Percentiles rank a stretch among this genome's conserved stretches.
Evolutionary conservation across 2,329 filamentous ascomycete genomes (phyloP).

Genomic region (Monilinia polystroma): DNA sequence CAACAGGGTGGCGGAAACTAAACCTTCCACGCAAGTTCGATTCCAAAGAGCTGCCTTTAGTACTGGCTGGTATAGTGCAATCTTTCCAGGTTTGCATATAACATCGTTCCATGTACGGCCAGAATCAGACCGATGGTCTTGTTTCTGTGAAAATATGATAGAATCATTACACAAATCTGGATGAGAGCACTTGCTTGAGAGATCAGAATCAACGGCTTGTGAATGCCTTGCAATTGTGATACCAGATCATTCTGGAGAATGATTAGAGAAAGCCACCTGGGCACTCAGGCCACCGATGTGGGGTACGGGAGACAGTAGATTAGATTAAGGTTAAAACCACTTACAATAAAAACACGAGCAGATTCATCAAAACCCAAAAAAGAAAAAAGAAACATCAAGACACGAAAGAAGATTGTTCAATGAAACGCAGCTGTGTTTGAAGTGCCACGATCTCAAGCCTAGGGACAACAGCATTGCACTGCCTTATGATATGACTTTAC

Average conservation of each 20-base stretch:
- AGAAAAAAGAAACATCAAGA: not conserved
- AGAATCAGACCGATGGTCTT: not conserved
- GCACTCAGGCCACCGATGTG: not conserved
- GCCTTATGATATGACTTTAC: not conserved
- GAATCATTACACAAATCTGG: not conserved
- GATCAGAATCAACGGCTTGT: not conserved
- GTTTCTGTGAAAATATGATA: not conserved
- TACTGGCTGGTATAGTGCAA: not conserved
- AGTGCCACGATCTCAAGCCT: not conserved
- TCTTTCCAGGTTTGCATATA: not conserved
- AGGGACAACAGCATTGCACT: not conserved
- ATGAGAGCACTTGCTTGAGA: not conserved
- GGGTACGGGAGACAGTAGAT: not conserved
- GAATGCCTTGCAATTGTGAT: not conserved
- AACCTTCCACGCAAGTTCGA: not conserved
- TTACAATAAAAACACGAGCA: no score
- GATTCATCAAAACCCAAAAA: no score
- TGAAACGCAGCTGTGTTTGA: not conserved
- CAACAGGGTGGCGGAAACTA: not conserved
- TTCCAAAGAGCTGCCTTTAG: not conserved
- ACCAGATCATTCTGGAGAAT: not conserved
- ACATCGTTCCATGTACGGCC: not conserved
- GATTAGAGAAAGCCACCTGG: not conserved
- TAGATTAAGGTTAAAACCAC: no score
- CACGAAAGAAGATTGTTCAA: not conserved